Base-by-base conservation (phyloP, 202 grass and related monocot genomes). In the Setaria viridis region DNA sequence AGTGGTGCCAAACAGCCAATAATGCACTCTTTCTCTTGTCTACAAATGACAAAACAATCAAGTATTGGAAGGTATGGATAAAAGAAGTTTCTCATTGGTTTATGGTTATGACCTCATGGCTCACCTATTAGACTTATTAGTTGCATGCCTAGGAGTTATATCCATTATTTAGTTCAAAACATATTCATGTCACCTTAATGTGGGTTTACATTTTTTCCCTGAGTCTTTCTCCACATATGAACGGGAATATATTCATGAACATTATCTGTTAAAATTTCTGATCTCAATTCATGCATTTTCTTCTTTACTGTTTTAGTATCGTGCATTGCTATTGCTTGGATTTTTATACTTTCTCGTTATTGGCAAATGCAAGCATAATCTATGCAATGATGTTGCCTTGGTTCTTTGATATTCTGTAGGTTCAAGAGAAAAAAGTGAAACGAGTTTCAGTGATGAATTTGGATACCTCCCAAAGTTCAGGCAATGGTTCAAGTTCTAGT, bases 21-120 rank as follows among this genome's bases (percentile, higher is more conserved):
- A 89, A 84, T 82, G 81, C 88, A 63, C 78, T 94, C 57, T 97
- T 87, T 62, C 90, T 97, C 76, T 89, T 97, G 80, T 97, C 94
- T 67, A 97, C 94, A 78, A 97, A 97, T 81, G 94, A 97, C 78
- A 97, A 97, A 85, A 97, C 94, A 53, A 97, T 97, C 47, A 97
- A 97, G 85, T 97, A 89, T 62, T 97, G 94, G 94, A 97, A 97
- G 94, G 94, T 97, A 89, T 74, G 84, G 20, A 49, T 67, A 19
- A 74, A 70, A 60, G 13, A 75, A 32, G 32, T 71, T 88, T 21
- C 34, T 71, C 8, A 4, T 63, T 71, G 43, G 67, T 76, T 89
- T 83, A 6, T 54, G 32, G 46, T 51, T 53, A 77, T 54, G 20
- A 72, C 35, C 54, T 63, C 6, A 55, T 81, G 30, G 43, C 34